A percentile compares a stretch with the other conserved stretches of the same genome.
phyloP scores from a whole-genome alignment of 23 red algal genomes.

The Gracilaria caudata region DNA sequence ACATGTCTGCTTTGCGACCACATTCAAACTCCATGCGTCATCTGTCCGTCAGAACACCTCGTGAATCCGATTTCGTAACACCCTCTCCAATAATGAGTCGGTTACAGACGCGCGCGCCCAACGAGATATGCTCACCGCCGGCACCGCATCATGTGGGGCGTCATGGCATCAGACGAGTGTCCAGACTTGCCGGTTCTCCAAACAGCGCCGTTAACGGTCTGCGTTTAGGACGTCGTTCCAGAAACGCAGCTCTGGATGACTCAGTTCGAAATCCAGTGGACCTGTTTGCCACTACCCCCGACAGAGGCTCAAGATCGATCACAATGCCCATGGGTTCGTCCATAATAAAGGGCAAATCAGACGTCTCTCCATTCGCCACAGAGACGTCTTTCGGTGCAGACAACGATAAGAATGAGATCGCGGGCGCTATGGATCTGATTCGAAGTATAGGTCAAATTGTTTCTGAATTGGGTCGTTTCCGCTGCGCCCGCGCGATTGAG shows the following conservation, averaged over 20 bases:
- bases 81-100: slow-evolving; percentile 26
- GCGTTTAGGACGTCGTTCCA: slow-evolving; percentile 28
- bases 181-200: slow-evolving; percentile 19
- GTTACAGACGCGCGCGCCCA: slow-evolving; percentile 19
- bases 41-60: slow-evolving; percentile 4
- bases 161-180: slow-evolving; percentile 14
- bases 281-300: slow-evolving; percentile 52
- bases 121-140: slow-evolving; percentile 19
- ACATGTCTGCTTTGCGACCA: neutral
- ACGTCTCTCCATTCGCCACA: slow-evolving; percentile 19
- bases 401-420: slow-evolving; percentile 29
- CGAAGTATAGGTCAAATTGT: slow-evolving; percentile 60
- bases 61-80: slow-evolving; percentile 20
- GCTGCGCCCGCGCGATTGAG: slow-evolving; percentile 61
- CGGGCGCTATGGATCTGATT: slow-evolving; percentile 68
- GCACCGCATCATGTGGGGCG: slow-evolving; percentile 17
- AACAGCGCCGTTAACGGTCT: slow-evolving; percentile 18
- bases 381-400: neutral
- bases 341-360: neutral
- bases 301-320: neutral
- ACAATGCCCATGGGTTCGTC: neutral
- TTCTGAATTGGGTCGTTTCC: slow-evolving; percentile 48
- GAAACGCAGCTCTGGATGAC: slow-evolving; percentile 29
- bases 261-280: slow-evolving; percentile 56
- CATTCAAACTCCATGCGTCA: slow-evolving; percentile 32